Evolutionary conservation across 306 rosid species (phyloP).

Genomic region (Prosopis cineraria): DNA sequence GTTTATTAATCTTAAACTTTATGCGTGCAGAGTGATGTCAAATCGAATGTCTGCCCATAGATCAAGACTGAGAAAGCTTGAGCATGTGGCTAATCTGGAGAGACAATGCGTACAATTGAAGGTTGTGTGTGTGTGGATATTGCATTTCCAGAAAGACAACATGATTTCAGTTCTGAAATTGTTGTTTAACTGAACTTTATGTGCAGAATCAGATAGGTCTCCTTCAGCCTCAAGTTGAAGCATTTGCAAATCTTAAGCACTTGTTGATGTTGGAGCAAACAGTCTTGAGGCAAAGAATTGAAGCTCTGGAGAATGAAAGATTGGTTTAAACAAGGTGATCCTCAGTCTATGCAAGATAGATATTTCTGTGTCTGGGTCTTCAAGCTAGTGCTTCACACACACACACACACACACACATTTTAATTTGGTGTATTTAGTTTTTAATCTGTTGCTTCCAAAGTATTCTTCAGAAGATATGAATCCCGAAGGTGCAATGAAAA

Average conservation of each 20-base stretch:
- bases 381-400: too few relatives aligned
- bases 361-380: neutral
- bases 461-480: neutral
- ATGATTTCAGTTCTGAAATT: neutral
- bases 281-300: conserved; percentile 34
- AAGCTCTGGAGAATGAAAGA: neutral
- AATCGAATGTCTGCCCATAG: conserved; percentile 20
- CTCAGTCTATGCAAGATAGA: neutral
- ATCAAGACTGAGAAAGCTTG: neutral
- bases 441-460: neutral
- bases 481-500: too few relatives aligned
- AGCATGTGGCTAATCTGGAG: neutral
- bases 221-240: conserved; percentile 40
- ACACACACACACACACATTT: too few relatives aligned
- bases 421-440: neutral
- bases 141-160: neutral
- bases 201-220: conserved; percentile 44
- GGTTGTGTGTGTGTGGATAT: neutral
- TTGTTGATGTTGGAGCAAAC: conserved; percentile 39
- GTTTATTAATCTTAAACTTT: neutral
- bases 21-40: neutral
- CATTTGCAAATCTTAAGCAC: conserved; percentile 24
- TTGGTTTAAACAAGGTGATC: conserved; percentile 40
- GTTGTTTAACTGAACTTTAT: neutral
- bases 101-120: neutral